phyloP scores from a whole-genome alignment of 2,329 filamentous ascomycete species.

The Atkinsonella texensis region DNA sequence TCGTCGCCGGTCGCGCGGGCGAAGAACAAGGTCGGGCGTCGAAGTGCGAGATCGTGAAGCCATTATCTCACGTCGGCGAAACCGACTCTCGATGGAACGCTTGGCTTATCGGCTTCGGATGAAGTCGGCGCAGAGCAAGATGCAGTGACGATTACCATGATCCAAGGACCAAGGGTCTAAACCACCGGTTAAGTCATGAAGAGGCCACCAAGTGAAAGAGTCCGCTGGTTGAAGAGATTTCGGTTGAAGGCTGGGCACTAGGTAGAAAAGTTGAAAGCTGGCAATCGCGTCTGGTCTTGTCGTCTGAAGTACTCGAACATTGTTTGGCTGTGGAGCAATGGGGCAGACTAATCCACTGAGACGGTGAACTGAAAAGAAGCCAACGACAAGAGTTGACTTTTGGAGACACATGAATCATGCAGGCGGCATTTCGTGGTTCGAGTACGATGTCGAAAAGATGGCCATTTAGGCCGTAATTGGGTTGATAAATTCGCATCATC shows the following conservation, averaged over 20 bases:
- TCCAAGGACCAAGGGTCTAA: constrained; percentile 1
- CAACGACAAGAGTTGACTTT: neutral
- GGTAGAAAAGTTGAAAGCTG: neutral
- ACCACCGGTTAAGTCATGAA: neutral
- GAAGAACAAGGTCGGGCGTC: constrained; percentile 11
- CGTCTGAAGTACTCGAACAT: neutral
- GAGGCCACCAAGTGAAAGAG: too few relatives aligned
- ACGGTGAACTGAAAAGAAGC: neutral
- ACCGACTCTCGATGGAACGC: neutral
- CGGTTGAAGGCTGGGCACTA: neutral
- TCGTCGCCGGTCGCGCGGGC: constrained; percentile 13
- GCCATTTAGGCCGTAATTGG: neutral
- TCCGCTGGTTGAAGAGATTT: neutral
- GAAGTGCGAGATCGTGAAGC: constrained; percentile 4
- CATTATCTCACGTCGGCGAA: constrained; percentile 7
- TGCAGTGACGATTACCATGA: constrained; percentile 6
- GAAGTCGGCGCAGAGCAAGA: neutral
- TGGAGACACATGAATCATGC: neutral
- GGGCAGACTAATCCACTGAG: too few relatives aligned
- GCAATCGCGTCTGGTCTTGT: neutral
- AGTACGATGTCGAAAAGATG: neutral
- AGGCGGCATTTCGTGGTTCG: neutral
- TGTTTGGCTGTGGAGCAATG: too few relatives aligned
- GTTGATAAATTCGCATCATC: neutral
- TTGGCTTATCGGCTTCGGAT: constrained; percentile 1